phyloP scores from a whole-genome alignment of 2,329 filamentous ascomycete genomes.

The Fonsecaea pugnacius region DNA sequence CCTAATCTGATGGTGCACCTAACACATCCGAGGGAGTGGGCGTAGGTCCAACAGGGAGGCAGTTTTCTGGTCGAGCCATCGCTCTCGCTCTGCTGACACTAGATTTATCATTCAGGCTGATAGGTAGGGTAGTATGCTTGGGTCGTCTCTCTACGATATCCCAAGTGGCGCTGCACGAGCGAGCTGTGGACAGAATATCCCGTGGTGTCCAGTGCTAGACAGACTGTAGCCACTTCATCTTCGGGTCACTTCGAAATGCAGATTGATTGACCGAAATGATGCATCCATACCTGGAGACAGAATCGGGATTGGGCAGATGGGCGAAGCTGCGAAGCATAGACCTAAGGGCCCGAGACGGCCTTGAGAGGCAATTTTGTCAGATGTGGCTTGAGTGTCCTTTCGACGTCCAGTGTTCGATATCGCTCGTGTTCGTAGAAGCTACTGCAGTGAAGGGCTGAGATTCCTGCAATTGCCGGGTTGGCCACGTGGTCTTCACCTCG shows the following conservation, averaged over 20 bases:
- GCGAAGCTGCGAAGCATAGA: neutral
- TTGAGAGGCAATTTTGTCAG: neutral
- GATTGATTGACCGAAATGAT: neutral
- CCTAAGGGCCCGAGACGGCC: neutral
- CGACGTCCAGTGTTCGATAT: neutral
- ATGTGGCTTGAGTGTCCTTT: neutral
- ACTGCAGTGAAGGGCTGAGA: neutral
- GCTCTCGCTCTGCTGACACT: neutral
- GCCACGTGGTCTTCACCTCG: neutral
- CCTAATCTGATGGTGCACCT: neutral
- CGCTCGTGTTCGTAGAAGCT: neutral
- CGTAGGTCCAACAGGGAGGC: neutral
- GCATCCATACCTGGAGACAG: neutral
- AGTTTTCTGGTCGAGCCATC: neutral
- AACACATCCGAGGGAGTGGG: neutral
- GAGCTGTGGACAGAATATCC: neutral
- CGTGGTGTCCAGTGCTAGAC: neutral
- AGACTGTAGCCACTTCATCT: neutral
- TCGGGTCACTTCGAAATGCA: neutral
- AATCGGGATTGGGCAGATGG: neutral
- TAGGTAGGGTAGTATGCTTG: conserved; percentile 2
- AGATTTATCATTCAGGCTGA: neutral
- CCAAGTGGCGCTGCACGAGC: neutral
- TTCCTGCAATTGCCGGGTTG: neutral
- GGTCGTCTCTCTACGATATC: neutral